phyloP scores from a whole-genome alignment of 352 stramenopile genomes.

The Halophytophthora batemanensis region DNA sequence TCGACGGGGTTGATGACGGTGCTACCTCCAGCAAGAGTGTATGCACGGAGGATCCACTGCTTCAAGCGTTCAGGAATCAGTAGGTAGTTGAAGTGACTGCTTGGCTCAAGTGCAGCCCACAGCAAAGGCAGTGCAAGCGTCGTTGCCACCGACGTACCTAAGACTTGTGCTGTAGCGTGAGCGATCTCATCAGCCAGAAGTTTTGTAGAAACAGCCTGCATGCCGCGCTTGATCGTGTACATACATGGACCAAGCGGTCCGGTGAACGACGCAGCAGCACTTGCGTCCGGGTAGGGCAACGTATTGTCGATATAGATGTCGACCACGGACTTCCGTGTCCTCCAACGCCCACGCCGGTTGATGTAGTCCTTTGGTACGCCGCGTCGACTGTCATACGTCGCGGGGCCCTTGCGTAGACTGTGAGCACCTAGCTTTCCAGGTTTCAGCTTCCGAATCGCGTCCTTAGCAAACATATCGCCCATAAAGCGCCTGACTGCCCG shows the following conservation, averaged over 20 bases:
- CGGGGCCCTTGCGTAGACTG: conserved; percentile 9
- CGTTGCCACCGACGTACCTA: conserved; percentile 2
- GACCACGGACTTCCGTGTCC: conserved; percentile 7
- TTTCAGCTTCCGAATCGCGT: conserved; percentile 4
- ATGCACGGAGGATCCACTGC: background rate
- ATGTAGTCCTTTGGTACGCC: conserved; percentile 11
- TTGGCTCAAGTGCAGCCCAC: background rate
- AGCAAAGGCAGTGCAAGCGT: background rate
- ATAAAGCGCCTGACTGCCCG: conserved; percentile 11
- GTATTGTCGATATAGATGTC: conserved; percentile 14
- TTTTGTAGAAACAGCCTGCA: background rate
- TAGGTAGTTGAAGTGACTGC: background rate
- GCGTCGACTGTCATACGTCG: conserved; percentile 10
- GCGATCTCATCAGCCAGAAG: conserved; percentile 9
- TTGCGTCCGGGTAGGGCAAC: conserved; percentile 7
- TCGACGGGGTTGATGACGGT: background rate
- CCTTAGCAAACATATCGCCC: conserved; percentile 4
- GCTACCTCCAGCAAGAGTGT: background rate
- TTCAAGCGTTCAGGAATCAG: background rate
- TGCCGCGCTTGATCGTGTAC: conserved; percentile 10
- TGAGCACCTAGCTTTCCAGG: conserved; percentile 8
- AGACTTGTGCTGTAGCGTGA: conserved; percentile 1
- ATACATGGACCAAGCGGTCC: conserved; percentile 12
- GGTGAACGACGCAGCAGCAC: conserved; percentile 1
- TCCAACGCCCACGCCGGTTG: conserved; percentile 10